Evolutionary conservation across 768 basidiomycete species (phyloP), one percentile per base, ranked within the genome.

Genomic region (Psilocybe cyanescens): DNA sequence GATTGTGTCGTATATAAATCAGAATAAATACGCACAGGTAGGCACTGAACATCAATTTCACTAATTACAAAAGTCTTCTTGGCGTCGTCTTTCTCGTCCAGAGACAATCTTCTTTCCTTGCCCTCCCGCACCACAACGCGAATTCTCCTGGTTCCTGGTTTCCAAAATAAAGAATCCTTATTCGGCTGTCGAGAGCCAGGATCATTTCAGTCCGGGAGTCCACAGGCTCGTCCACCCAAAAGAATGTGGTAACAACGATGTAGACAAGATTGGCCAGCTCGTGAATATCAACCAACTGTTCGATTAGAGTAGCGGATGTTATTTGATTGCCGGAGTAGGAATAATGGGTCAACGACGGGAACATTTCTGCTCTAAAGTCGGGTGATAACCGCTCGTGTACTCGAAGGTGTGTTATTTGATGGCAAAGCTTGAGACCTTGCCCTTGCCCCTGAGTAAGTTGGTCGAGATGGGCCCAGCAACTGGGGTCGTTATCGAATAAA

Each of bases 391-490:
- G 48, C 19, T 62, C 68, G 35, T 69, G 68, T 11, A 69, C 29
- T 11, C 69, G 69, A 24, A 70, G 69, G 52, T 68, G 69, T 9
- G 67, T 70, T 14, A 68, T 66, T 33, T 62, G 66, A 2, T 49
- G 60, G 39, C 63, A 66, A n/a, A 66, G 53, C 17, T 59, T 37
- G 31, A 53, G n/a, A 5, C 60, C 61, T 8, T 39, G 9, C n/a
- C 47, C 51, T 11, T 39, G 14, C n/a, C 47, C 51, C 11, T 59
- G 31, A 31, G 50, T 41, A 17, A 59, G 31, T 16, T 58, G 46
- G n/a, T 24, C 35, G 8, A 66, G 57, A 54, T 56, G 30, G 14
- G 16, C 46, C 67, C 65, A 68, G 33, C 51, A 60, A n/a, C 50
- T 49, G 24, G 24, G 24, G 31, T 49, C 61, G 46, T 61, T 62